Evolutionary conservation across 345 rosid genomes (phyloP).

Genomic region (Crucihimalaya himalaica): DNA sequence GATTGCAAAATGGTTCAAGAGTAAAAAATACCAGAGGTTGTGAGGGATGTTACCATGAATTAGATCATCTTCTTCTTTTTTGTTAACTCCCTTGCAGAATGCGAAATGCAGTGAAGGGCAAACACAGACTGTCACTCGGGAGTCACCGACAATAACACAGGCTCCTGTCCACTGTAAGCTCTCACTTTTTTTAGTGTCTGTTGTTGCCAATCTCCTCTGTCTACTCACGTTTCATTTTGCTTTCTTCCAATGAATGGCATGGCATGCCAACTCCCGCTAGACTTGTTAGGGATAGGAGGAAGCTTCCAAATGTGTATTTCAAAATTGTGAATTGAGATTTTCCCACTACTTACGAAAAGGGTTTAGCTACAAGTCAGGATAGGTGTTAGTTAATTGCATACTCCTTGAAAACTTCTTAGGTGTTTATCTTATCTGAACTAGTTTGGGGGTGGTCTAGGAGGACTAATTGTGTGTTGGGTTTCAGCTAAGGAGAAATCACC

Average conservation of each 20-base stretch:
- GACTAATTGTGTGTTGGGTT: constrained; percentile 29
- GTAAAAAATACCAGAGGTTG: background rate
- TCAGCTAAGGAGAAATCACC: constrained; percentile 79
- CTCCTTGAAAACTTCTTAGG: background rate
- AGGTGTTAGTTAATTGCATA: constrained; percentile 1
- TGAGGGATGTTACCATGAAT: background rate
- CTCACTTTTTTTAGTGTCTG: background rate
- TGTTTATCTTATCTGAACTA: background rate
- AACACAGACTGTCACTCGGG: constrained; percentile 74
- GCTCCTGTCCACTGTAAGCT: constrained; percentile 79
- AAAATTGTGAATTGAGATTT: background rate
- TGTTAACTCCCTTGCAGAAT: constrained; percentile 48
- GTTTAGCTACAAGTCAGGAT: constrained; percentile 9
- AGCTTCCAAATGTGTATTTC: background rate
- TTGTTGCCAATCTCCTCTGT: background rate
- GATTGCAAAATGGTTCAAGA: constrained; percentile 1
- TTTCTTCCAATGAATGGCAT: background rate
- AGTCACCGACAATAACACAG: constrained; percentile 83
- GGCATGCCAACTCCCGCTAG: background rate
- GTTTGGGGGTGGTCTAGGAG: background rate
- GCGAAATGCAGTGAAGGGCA: constrained; percentile 76
- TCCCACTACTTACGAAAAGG: background rate
- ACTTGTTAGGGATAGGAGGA: background rate
- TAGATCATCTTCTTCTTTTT: constrained; percentile 2
- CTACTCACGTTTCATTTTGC: background rate